phyloP scores from a whole-genome alignment of 2,329 filamentous ascomycete genomes.

The Fusarium domesticum region DNA sequence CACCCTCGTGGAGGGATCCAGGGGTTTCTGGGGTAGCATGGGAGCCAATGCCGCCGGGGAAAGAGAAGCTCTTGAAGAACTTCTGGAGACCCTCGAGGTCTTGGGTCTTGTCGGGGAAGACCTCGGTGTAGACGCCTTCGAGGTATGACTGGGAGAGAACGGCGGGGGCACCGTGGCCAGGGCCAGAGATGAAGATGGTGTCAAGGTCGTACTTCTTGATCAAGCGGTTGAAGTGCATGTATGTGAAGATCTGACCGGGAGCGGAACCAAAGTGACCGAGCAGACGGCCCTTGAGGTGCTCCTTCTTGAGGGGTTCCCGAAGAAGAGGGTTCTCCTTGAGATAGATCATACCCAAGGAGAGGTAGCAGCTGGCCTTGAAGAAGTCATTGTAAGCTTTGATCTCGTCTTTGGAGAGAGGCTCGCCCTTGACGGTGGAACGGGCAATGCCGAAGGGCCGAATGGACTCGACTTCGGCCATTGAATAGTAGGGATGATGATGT shows the following conservation, averaged over 20 bases:
- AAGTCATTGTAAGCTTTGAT: slow-evolving; percentile 67
- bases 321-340: slow-evolving; percentile 71
- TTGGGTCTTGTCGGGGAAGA: slow-evolving; percentile 71
- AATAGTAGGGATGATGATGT: slow-evolving; percentile 8
- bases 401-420: slow-evolving; percentile 63
- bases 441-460: slow-evolving; percentile 64
- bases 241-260: slow-evolving; percentile 77
- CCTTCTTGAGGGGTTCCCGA: slow-evolving; percentile 62
- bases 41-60: slow-evolving; percentile 74
- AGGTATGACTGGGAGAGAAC: slow-evolving; percentile 74
- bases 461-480: slow-evolving; percentile 47
- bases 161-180: slow-evolving; percentile 74
- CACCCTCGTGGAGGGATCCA: slow-evolving; percentile 73
- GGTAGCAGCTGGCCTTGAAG: slow-evolving; percentile 71
- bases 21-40: slow-evolving; percentile 78
- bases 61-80: slow-evolving; percentile 83
- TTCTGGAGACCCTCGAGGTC: slow-evolving; percentile 65
- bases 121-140: slow-evolving; percentile 73
- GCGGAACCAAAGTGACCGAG: slow-evolving; percentile 78
- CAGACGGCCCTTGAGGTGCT: slow-evolving; percentile 71
- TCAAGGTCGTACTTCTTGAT: slow-evolving; percentile 78
- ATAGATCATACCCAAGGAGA: slow-evolving; percentile 78
- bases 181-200: slow-evolving; percentile 70
- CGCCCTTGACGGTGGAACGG: slow-evolving; percentile 60
- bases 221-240: slow-evolving; percentile 77